These are phyloP conservation scores for Chlorophyllum brunneum DNA, from an alignment of 768 basidiomycete species.

Conservation along the genomic window DNA sequence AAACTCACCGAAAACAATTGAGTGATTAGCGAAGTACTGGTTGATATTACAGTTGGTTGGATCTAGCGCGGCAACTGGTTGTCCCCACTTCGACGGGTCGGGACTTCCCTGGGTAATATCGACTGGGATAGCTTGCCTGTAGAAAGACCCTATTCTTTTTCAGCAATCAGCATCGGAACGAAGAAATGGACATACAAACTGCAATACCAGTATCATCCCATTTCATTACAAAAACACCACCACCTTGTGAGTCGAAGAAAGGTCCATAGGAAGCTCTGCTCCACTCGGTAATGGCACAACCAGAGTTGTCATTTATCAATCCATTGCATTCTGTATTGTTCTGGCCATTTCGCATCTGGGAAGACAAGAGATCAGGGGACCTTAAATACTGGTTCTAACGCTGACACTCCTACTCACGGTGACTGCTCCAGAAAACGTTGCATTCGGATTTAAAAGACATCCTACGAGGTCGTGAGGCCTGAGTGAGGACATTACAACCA, in stretches of 20 bases:
- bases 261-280: constrained; percentile 82
- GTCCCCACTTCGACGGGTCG: constrained; percentile 65
- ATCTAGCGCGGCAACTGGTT: constrained; percentile 60
- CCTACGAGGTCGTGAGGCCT: constrained; percentile 10
- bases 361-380: not conserved
- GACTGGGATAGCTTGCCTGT: constrained; percentile 68
- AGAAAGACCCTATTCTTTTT: constrained; percentile 67
- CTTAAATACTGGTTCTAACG: not conserved
- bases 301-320: constrained; percentile 50
- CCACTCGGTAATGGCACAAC: constrained; percentile 77
- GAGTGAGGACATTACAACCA: not conserved
- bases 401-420: not conserved
- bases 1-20: constrained; percentile 68
- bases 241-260: constrained; percentile 73
- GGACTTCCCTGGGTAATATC: constrained; percentile 64
- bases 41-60: constrained; percentile 55
- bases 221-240: constrained; percentile 86
- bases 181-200: constrained; percentile 49
- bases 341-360: constrained; percentile 5
- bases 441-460: constrained; percentile 21
- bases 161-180: not conserved
- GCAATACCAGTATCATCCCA: constrained; percentile 81
- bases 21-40: constrained; percentile 62
- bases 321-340: constrained; percentile 43
- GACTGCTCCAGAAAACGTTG: constrained; percentile 16